Conservation (phyloP, 495 filamentous ascomycete genomes). For the Daldinia grandis region DNA sequence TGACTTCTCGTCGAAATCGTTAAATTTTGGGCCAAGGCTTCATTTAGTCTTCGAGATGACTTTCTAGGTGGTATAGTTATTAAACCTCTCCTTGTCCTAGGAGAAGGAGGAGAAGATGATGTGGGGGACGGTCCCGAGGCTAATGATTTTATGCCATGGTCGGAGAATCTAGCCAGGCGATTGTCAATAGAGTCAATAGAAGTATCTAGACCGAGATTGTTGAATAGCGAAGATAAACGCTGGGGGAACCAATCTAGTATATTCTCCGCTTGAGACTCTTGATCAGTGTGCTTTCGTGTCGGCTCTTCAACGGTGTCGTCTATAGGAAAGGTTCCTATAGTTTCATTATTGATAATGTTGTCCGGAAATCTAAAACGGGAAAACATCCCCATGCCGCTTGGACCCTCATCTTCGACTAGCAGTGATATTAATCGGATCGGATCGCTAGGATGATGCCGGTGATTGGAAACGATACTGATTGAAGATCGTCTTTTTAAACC, state of each 20-base stretch:
- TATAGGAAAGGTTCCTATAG: background rate
- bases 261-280: conserved; percentile 13
- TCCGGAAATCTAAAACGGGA: conserved; percentile 38
- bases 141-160: background rate
- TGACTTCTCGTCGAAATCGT: background rate
- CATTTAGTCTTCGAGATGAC: conserved; percentile 8
- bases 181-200: conserved; percentile 33
- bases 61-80: conserved; percentile 2
- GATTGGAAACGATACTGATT: conserved; percentile 23
- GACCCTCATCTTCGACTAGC: conserved; percentile 1
- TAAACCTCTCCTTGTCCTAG: conserved; percentile 12
- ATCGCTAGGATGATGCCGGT: conserved; percentile 24
- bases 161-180: conserved; percentile 8
- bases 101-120: conserved; percentile 34
- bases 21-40: background rate
- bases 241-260: conserved; percentile 42
- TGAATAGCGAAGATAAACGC: conserved; percentile 40
- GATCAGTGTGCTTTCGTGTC: background rate
- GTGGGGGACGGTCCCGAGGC: conserved; percentile 11
- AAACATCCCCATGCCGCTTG: conserved; percentile 12
- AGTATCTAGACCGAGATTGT: conserved; percentile 40
- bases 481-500: conserved; percentile 38
- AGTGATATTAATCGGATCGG: conserved; percentile 11
- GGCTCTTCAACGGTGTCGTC: background rate
- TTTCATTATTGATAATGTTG: conserved; percentile 20